Conservation (phyloP, 208 protist genomes). For the Trypanosomatidae sp. region DNA sequence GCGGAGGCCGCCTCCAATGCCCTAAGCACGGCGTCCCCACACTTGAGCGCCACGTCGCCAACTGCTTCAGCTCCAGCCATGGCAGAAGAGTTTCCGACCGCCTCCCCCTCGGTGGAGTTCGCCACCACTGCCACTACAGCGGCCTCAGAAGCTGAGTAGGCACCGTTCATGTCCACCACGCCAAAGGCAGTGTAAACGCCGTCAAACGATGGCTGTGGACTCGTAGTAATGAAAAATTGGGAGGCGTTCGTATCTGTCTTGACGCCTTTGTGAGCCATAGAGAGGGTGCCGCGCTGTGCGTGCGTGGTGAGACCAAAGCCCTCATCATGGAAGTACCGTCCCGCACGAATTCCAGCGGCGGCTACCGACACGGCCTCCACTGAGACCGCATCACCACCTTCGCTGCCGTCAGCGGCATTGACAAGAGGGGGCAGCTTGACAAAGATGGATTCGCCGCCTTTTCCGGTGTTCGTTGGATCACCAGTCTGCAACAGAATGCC, state of each 20-base stretch:
- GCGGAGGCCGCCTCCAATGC: conserved; percentile 44
- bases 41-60: conserved; percentile 13
- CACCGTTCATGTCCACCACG: conserved; percentile 58
- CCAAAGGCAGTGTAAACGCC: conserved; percentile 96
- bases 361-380: background rate
- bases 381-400: background rate
- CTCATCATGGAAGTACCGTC: conserved; percentile 81
- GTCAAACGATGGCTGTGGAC: conserved; percentile 66
- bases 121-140: conserved; percentile 7
- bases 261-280: conserved; percentile 95
- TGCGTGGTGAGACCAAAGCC: conserved; percentile 92
- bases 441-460: conserved; percentile 95
- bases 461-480: conserved; percentile 93
- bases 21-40: conserved; percentile 52
- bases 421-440: conserved; percentile 15
- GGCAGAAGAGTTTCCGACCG: background rate
- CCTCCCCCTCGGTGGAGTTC: background rate
- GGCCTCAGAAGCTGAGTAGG: conserved; percentile 12
- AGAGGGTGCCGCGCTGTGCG: conserved; percentile 84
- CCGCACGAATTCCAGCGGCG: conserved; percentile 9
- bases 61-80: background rate
- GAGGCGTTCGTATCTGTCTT: conserved; percentile 89
- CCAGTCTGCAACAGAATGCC: conserved; percentile 93
- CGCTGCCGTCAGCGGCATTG: background rate
- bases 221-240: conserved; percentile 87